A percentile compares a stretch with the other conserved stretches of the same genome.
Conservation (phyloP, 345 rosid species). For the Excoecaria agallocha region DNA sequence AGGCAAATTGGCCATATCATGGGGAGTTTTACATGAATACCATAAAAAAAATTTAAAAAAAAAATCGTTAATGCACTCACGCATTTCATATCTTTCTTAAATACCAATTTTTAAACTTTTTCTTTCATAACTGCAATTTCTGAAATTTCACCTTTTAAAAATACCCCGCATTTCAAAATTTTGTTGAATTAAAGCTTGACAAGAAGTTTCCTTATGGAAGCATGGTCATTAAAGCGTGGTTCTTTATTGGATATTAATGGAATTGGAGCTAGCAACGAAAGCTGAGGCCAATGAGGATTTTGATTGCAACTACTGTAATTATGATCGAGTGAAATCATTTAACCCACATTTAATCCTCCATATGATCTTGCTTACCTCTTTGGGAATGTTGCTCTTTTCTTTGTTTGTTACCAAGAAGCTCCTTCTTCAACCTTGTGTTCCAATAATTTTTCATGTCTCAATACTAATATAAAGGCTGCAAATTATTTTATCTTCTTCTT, state of each 20-base stretch:
- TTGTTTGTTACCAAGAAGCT: constrained; percentile 34
- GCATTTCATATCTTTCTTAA: too few species aligned
- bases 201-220: constrained; percentile 50
- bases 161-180: too few species aligned
- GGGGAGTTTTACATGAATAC: too few species aligned
- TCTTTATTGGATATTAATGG: constrained; percentile 38
- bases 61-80: too few species aligned
- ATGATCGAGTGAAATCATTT: constrained; percentile 15
- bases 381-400: constrained; percentile 28
- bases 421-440: constrained; percentile 35
- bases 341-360: too few species aligned
- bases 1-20: too few species aligned
- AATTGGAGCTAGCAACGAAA: constrained; percentile 37
- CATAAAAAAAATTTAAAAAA: too few species aligned
- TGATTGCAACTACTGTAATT: constrained; percentile 22
- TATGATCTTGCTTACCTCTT: constrained; percentile 31
- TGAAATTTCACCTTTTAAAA: too few species aligned
- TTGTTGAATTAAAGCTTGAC: too few species aligned
- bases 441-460: constrained; percentile 36
- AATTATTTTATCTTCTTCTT: constrained; percentile 34
- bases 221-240: constrained; percentile 37
- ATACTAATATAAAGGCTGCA: constrained; percentile 37
- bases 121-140: too few species aligned
- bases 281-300: constrained; percentile 46
- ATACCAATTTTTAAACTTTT: too few species aligned